Evolutionary conservation across 164 flowering plant species (phyloP).

Genomic region (Stephania cephalantha): DNA sequence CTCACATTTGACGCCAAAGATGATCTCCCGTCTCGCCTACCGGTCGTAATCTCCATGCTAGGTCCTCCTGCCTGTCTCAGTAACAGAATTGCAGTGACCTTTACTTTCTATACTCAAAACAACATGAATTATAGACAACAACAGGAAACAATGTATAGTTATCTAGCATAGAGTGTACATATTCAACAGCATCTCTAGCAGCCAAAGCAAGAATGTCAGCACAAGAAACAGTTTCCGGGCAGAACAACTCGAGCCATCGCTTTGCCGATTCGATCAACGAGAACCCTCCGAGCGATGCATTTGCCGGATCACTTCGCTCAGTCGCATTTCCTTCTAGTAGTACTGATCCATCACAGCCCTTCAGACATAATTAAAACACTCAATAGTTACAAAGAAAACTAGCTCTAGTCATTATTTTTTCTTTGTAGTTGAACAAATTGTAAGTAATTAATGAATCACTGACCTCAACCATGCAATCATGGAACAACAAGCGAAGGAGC

Average conservation of each 20-base stretch:
- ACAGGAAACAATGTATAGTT: neutral
- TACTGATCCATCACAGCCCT: constrained; percentile 90
- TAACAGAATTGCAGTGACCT: neutral
- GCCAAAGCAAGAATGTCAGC: constrained; percentile 76
- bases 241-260: constrained; percentile 52
- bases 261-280: constrained; percentile 60
- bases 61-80: constrained; percentile 67
- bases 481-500: constrained; percentile 69
- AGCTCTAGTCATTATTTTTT: neutral
- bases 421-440: neutral
- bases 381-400: neutral
- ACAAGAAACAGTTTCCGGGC: constrained; percentile 74
- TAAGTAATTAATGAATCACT: neutral
- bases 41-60: constrained; percentile 46
- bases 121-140: neutral
- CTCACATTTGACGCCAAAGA: constrained; percentile 58
- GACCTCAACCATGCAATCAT: constrained; percentile 83
- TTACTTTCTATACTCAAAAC: neutral
- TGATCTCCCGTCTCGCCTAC: constrained; percentile 63
- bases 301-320: constrained; percentile 69
- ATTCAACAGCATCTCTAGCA: constrained; percentile 69
- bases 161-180: constrained; percentile 28
- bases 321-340: constrained; percentile 57
- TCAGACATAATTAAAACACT: neutral
- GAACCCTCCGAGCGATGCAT: constrained; percentile 64